Conservation (phyloP, 345 rosid species). For the Arabis alpina region DNA sequence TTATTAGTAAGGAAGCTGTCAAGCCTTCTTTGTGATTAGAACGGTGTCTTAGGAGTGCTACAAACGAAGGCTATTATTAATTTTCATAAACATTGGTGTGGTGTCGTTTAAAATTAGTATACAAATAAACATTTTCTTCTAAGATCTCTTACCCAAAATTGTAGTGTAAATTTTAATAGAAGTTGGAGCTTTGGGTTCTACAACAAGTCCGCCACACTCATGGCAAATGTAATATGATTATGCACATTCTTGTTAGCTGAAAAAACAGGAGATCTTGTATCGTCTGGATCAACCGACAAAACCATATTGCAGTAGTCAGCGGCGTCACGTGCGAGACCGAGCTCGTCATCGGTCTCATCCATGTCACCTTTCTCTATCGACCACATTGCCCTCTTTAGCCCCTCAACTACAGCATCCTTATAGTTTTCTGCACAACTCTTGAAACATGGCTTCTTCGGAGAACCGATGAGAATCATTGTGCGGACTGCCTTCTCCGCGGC, state of each 20-base stretch:
- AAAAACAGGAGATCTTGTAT: conserved; percentile 28
- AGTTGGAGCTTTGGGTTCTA: neutral
- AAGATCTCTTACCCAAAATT: neutral
- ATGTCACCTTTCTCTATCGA: conserved; percentile 26
- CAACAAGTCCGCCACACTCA: conserved; percentile 41
- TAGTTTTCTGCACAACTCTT: conserved; percentile 44
- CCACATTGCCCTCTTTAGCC: conserved; percentile 27
- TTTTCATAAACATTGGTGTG: no score
- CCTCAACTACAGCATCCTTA: conserved; percentile 22
- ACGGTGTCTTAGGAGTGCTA: no score
- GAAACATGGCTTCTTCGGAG: conserved; percentile 41
- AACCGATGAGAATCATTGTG: conserved; percentile 27
- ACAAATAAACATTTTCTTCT: neutral
- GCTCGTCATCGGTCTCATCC: conserved; percentile 30
- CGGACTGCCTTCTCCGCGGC: conserved; percentile 31
- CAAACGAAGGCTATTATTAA: no score
- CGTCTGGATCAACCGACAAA: conserved; percentile 41
- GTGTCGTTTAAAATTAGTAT: neutral
- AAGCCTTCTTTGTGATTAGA: no score
- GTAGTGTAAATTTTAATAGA: neutral
- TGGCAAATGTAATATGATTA: conserved; percentile 34
- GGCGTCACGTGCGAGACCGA: conserved; percentile 38
- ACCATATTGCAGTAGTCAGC: conserved; percentile 40
- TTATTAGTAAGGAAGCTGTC: no score
- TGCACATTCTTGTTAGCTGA: conserved; percentile 33